These are phyloP conservation scores for Raddia distichophylla DNA, from an alignment of 176 grass and related monocot species.

Conservation along the genomic window DNA sequence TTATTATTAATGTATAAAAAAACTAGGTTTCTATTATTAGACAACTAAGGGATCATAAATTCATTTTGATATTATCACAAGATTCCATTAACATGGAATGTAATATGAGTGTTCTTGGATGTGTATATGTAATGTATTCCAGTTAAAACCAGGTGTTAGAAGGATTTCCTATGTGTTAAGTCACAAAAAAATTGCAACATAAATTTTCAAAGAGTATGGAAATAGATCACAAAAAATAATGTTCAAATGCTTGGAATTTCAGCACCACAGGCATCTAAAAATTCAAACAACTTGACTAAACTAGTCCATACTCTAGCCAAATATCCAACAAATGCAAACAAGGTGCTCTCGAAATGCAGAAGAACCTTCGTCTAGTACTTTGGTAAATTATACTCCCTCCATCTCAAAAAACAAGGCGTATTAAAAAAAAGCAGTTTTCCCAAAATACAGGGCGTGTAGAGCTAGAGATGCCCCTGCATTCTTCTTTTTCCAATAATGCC, in stretches of 20 bases:
- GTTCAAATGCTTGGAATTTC: constrained; percentile 21
- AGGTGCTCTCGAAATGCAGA: background rate
- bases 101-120: background rate
- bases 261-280: background rate
- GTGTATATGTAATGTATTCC: constrained; percentile 10
- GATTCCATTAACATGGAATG: constrained; percentile 4
- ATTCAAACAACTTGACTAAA: background rate
- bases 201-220: background rate
- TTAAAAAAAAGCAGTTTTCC: too few relatives aligned
- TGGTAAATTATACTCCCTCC: constrained; percentile 9
- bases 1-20: too few relatives aligned
- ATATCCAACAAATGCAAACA: background rate
- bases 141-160: background rate
- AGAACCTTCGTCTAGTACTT: constrained; percentile 10
- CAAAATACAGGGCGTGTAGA: too few relatives aligned
- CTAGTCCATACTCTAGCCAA: constrained; percentile 20
- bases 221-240: constrained; percentile 8
- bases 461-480: too few relatives aligned
- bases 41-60: constrained; percentile 12
- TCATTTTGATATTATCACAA: background rate
- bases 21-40: too few relatives aligned
- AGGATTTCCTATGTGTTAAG: constrained; percentile 13
- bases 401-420: too few relatives aligned
- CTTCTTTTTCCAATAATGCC: too few relatives aligned
- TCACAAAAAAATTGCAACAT: constrained; percentile 1